Percentiles rank a stretch among this genome's conserved stretches.
Evolutionary conservation across 192 early-diverging fungal genomes (phyloP).

Genomic region (Gamsiella multidivaricata): DNA sequence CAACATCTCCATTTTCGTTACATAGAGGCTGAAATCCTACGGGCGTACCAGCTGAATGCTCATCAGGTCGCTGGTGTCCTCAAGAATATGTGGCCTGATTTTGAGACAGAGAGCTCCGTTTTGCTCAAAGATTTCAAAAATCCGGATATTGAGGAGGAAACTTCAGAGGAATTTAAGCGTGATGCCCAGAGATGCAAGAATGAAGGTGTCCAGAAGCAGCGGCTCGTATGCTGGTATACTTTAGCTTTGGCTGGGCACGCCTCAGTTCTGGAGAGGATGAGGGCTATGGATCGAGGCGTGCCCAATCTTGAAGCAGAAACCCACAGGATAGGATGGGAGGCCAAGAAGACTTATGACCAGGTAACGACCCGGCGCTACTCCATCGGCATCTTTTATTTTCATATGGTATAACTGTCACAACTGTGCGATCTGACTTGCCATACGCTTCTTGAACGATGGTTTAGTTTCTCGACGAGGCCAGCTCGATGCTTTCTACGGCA

Average conservation of each 20-base stretch:
- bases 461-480: conserved; percentile 52
- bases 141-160: conserved; percentile 10
- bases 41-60: conserved; percentile 71
- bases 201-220: conserved; percentile 23
- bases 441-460: neutral
- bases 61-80: conserved; percentile 65
- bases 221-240: conserved; percentile 45
- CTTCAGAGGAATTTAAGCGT: neutral
- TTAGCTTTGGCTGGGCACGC: conserved; percentile 41
- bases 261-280: conserved; percentile 27
- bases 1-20: neutral
- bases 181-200: neutral
- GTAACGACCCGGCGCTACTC: no score
- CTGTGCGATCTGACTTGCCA: neutral
- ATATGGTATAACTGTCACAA: no score
- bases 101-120: conserved; percentile 18
- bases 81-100: conserved; percentile 42
- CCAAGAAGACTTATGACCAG: no score
- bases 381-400: no score
- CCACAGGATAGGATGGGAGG: no score
- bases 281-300: neutral
- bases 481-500: conserved; percentile 44
- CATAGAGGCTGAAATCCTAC: conserved; percentile 55
- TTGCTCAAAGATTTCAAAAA: conserved; percentile 13
- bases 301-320: no score